phyloP scores from a whole-genome alignment of 2,329 filamentous ascomycete genomes.

The Xylariaceae sp. region DNA sequence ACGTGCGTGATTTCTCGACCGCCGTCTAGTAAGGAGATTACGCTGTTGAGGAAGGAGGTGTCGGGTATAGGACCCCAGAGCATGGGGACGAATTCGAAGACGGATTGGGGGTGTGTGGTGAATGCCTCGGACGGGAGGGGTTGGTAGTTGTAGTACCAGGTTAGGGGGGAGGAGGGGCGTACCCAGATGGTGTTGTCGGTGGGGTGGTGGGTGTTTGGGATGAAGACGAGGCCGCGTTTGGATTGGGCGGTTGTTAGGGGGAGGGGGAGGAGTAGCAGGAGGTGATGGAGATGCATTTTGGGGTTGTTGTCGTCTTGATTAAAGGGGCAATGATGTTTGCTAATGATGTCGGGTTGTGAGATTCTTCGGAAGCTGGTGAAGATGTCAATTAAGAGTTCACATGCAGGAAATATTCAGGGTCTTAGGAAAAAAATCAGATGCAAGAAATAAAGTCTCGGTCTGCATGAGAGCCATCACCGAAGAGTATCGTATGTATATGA shows the following conservation, averaged over 20 bases:
- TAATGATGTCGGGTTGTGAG: too few species aligned
- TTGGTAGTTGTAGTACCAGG: conserved; percentile 84
- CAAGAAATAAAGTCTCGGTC: too few species aligned
- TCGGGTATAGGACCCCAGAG: conserved; percentile 61
- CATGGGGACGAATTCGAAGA: conserved; percentile 75
- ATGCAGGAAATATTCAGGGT: too few species aligned
- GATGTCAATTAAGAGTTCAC: too few species aligned
- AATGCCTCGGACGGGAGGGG: conserved; percentile 51
- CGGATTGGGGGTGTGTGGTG: conserved; percentile 42
- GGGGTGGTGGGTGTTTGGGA: conserved; percentile 49
- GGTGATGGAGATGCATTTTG: conserved; percentile 18
- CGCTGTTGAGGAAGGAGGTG: conserved; percentile 55
- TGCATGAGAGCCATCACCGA: too few species aligned
- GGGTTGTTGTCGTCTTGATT: too few species aligned
- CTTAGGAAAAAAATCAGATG: too few species aligned
- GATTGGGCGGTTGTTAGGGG: conserved; percentile 23
- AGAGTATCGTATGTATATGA: too few species aligned
- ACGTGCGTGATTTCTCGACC: conserved; percentile 60
- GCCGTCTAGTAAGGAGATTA: conserved; percentile 49
- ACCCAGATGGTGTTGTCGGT: conserved; percentile 64
- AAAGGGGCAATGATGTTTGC: too few species aligned
- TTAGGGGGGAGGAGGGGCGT: conserved; percentile 51
- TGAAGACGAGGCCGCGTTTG: conserved; percentile 71
- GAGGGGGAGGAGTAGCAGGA: conserved; percentile 11
- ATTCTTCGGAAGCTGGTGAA: too few species aligned